Conservation (phyloP, 2,329 filamentous ascomycete species). For the Phialemoniopsis sp. region DNA sequence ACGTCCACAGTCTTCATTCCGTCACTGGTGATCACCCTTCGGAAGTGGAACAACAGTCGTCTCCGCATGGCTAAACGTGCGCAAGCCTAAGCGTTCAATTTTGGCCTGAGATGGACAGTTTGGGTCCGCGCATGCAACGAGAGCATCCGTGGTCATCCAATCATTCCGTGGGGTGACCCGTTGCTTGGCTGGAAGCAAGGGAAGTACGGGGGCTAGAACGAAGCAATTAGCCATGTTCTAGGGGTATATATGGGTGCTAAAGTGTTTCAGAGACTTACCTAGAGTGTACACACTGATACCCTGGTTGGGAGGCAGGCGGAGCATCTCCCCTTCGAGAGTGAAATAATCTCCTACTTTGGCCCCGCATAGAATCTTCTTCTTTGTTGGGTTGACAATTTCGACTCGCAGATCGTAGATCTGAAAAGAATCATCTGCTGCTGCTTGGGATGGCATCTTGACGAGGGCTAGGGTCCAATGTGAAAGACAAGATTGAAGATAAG, state of each 20-base stretch:
- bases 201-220: constrained; percentile 29
- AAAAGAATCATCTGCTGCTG: constrained; percentile 21
- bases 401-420: constrained; percentile 33
- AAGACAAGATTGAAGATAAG: too few species aligned
- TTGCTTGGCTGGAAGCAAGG: constrained; percentile 39
- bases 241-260: neutral
- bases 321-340: constrained; percentile 40
- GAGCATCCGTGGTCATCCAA: constrained; percentile 42
- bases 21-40: too few species aligned
- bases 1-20: too few species aligned
- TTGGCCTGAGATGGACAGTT: constrained; percentile 37
- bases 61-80: constrained; percentile 33
- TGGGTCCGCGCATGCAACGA: constrained; percentile 42
- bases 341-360: constrained; percentile 41
- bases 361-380: constrained; percentile 34
- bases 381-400: constrained; percentile 35
- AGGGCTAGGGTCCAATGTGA: too few species aligned
- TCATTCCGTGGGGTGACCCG: constrained; percentile 35
- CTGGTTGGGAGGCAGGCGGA: constrained; percentile 36
- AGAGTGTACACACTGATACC: constrained; percentile 45
- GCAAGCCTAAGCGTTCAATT: constrained; percentile 28
- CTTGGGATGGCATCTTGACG: too few species aligned
- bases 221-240: neutral
- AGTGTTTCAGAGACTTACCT: constrained; percentile 17
- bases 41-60: too few species aligned